Base-by-base conservation (phyloP, 208 protist genomes). In the Angomonas ambiguus region DNA sequence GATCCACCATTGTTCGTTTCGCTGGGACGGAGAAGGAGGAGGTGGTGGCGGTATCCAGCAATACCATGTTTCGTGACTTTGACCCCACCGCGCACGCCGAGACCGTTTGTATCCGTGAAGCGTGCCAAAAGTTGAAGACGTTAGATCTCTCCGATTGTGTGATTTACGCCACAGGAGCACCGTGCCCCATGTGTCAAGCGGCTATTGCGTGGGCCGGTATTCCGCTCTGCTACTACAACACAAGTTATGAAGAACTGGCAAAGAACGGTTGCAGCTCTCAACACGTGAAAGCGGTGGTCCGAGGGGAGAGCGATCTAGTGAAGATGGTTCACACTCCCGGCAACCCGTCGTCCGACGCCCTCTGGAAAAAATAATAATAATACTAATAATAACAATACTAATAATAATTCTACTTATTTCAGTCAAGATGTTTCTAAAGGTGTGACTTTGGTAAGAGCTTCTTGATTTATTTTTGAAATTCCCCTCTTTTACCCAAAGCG, bases 91-190 rank as follows among this genome's bases (percentile, higher is more conserved):
- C 8, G 28, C 56, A 62, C 30, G 56, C 56, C 32, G 56, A 62
- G 56, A 42, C 30, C 28, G 35, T 42, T 20, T 25, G 28, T 4
- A 42, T 62, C 30, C 56, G 56, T 5, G 56, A 16, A 4, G 56
- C 56, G 8, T 62, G 56, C 18, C 2, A 11, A 33, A 8, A 35
- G 30, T 4, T 2, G 30, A 4, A 42, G n/a, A 42, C 31, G 3
- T 2, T 42, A 33, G 56, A 62, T 22, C 56, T 62, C 16, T 62
- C 56, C 11, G 56, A 62, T 33, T 62, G 56, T 33, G 56, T 62
- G 11, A 35, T 62, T 25, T 62, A 62, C 30, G 56, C 56, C 28
- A 62, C 56, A 11, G 30, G 30, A 20, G 25, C 30, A 20, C 56
- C 56, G 1, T 62, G 56, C 56, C 56, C 56, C 30, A 62, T 62